Evolutionary conservation across 331 rosid species (phyloP), one percentile per base, ranked within the genome.

Genomic region (Arachis monticola): DNA sequence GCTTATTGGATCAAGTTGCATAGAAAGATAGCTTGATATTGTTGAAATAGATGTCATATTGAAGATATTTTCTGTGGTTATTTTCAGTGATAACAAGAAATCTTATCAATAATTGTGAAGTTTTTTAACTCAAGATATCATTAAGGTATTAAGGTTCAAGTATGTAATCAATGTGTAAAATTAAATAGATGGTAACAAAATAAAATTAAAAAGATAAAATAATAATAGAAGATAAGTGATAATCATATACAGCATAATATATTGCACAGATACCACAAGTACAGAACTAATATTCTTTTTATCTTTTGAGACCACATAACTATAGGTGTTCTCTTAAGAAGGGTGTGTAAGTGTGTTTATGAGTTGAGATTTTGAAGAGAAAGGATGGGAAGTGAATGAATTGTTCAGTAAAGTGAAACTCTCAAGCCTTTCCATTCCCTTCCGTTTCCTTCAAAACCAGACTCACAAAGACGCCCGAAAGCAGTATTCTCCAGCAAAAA

Each of bases 251-350:
- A 31, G 67, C 67, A 35, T 61, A 35, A 35, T 61, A 35, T 38
- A 61, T 61, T 14, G 44, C 60, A 59, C 31, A 9, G 35, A 1
- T 5, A 42, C 66, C 12, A 55, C 66, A 10, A 11, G 55, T 17
- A 74, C 12, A 55, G 58, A 10, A 27, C 58, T 27, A 47, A 62
- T 68, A 6, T 9, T 59, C 68, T 17, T 17, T 57, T 42, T 5
- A 22, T 59, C 60, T 45, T 17, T 57, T 42, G 5, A 41, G 30
- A 9, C 27, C 57, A 53, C 5, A 52, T 3, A 42, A 35, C 4
- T 64, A 48, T 40, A 17, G 10, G 35, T 31, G 38, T 71, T 70
- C 72, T 44, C 60, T 51, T 64, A 70, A 55, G 59, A 56, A 46
- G 22, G 60, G 63, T 41, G 40, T 5, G 3, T 35, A 17, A 52